Percentiles rank a stretch among this genome's conserved stretches.
Conservation (phyloP, 2,329 filamentous ascomycete genomes). For the Penicillium italicum region DNA sequence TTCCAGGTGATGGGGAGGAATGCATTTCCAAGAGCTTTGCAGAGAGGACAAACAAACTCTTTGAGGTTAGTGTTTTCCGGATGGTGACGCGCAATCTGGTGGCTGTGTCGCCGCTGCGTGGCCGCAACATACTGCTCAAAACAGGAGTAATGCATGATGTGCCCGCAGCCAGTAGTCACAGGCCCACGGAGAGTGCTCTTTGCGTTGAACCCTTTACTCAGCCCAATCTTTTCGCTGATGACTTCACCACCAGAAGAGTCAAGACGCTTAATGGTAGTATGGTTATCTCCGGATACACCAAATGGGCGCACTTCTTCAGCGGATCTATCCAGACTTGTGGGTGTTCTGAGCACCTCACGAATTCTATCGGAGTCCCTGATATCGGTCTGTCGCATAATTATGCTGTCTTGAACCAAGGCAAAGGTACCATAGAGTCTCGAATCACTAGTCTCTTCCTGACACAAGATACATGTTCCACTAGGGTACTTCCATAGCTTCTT, state of each 20-base stretch:
- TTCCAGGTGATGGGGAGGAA: constrained; percentile 97
- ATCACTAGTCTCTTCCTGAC: constrained; percentile 93
- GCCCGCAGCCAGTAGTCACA: constrained; percentile 86
- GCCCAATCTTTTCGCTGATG: constrained; percentile 69
- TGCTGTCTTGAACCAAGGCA: constrained; percentile 80
- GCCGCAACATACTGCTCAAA: constrained; percentile 89
- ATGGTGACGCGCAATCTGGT: constrained; percentile 92
- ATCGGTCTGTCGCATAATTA: constrained; percentile 81
- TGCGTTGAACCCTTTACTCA: constrained; percentile 84
- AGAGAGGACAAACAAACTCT: constrained; percentile 94
- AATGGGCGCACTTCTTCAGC: constrained; percentile 82
- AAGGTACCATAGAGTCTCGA: constrained; percentile 88
- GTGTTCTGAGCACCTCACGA: constrained; percentile 73
- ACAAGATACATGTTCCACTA: constrained; percentile 87
- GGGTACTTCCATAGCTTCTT: constrained; percentile 87
- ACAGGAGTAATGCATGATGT: constrained; percentile 97
- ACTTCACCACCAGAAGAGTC: constrained; percentile 68
- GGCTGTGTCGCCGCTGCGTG: constrained; percentile 75
- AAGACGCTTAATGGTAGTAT: constrained; percentile 70
- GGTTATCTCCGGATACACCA: constrained; percentile 84
- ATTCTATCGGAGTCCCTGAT: constrained; percentile 78
- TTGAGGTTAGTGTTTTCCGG: constrained; percentile 74
- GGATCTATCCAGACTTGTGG: constrained; percentile 76
- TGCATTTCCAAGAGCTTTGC: constrained; percentile 91
- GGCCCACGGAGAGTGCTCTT: constrained; percentile 66